Evolutionary conservation across 495 filamentous ascomycete genomes (phyloP).

Genomic region (Chlorociboria aeruginascens): DNA sequence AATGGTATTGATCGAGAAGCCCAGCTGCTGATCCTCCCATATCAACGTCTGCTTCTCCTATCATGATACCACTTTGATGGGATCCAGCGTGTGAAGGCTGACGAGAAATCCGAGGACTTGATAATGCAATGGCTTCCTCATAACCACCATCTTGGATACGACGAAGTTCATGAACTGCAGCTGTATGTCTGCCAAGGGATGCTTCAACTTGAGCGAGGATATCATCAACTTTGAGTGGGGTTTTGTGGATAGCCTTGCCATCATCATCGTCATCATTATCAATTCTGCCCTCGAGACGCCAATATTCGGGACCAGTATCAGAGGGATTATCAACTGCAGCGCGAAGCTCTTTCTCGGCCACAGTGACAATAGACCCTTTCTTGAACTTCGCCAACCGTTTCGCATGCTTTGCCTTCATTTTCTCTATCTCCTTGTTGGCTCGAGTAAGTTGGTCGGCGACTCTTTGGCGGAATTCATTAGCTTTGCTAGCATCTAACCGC

Average conservation of each 20-base stretch:
- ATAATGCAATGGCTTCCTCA: slow-evolving; percentile 42
- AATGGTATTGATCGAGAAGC: slow-evolving; percentile 52
- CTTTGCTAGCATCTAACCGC: slow-evolving; percentile 52
- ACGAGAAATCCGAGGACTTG: slow-evolving; percentile 12
- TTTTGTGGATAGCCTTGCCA: slow-evolving; percentile 45
- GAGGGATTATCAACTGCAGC: slow-evolving; percentile 37
- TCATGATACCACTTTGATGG: slow-evolving; percentile 36
- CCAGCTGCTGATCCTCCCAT: slow-evolving; percentile 53
- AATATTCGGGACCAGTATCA: slow-evolving; percentile 42
- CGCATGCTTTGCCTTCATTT: slow-evolving; percentile 67
- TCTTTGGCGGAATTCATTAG: slow-evolving; percentile 66
- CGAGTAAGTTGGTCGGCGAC: slow-evolving; percentile 51
- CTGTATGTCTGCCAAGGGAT: slow-evolving; percentile 23
- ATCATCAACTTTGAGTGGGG: slow-evolving; percentile 49
- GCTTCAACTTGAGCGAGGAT: slow-evolving; percentile 53
- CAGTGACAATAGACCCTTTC: slow-evolving; percentile 48
- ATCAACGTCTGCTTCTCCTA: slow-evolving; percentile 48
- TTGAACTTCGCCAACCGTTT: slow-evolving; percentile 62
- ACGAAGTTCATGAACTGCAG: slow-evolving; percentile 47
- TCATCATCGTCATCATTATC: slow-evolving; percentile 45
- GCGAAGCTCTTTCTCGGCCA: slow-evolving; percentile 53
- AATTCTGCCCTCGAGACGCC: slow-evolving; percentile 50
- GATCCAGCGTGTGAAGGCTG: slow-evolving; percentile 14
- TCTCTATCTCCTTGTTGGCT: slow-evolving; percentile 66
- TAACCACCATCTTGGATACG: slow-evolving; percentile 61